Base-by-base conservation (phyloP, 2,329 filamentous ascomycete species). In the Rugonectria rugulosa region DNA sequence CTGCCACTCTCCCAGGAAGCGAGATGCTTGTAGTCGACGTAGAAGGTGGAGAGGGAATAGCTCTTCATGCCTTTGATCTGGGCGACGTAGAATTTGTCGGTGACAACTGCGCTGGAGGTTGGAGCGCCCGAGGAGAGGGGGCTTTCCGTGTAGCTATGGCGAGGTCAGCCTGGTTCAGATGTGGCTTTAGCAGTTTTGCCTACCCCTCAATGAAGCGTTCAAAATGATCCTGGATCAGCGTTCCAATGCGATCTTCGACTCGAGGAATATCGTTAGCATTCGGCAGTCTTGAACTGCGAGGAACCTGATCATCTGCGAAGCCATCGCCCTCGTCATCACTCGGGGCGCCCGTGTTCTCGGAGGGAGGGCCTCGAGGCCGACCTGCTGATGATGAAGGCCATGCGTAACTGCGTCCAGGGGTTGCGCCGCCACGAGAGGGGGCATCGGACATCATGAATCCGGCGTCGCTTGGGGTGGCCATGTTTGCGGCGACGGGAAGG, bases 11-110 rank as follows among this genome's bases (percentile, higher is more conserved):
- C 87, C 73, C 88, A 89, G 29, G 86, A 83, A 53, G 87, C 84
- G 24, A 99, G 79, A 73, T 99, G 95, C 63, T 88, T 91, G 75
- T 88, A 95, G 76, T 96, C 91, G 68, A 96, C 85, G 71, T 95
- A 96, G 54, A 95, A 86, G 6, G 91, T 95, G 2, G 91, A 94
- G n/a, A 94, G 82, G 61, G 86, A 81, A 71, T 89, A 90, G 19
- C 82, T 82, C 54, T 85, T 83, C 81, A 96, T 86, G 59, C 88
- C 88, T 68, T 90, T 87, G 65, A 96, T 91, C 75, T 93, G 91
- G 44, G 89, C 89, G 54, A 95, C 81, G 73, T 95, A 96, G 77
- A 92, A 93, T 71, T 89, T 91, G 76, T 92, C 88, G 21, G 89
- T 91, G 4, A 87, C 88, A 40, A 87, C 80, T 23, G 87, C 87